A percentile compares a stretch with the other conserved stretches of the same genome.
phyloP scores from a whole-genome alignment of 305 asterid genomes.

The Fraxinus ornus region DNA sequence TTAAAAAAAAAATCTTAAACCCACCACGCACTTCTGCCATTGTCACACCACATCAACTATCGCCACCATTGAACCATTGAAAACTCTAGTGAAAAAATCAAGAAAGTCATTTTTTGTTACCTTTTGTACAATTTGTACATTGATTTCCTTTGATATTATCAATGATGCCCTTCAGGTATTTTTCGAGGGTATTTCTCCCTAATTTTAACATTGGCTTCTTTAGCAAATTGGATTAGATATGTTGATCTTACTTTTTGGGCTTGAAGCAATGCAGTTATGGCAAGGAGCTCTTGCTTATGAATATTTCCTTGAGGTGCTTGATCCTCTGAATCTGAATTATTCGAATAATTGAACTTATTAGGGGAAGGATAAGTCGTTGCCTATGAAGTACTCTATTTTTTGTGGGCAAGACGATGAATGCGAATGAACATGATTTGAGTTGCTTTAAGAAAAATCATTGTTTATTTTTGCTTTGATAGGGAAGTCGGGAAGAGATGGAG shows the following conservation, averaged over 20 bases:
- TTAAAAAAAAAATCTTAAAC: no score
- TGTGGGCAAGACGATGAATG: constrained; percentile 35
- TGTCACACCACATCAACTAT: no score
- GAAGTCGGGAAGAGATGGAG: not conserved
- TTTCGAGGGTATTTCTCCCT: constrained; percentile 84
- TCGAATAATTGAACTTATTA: constrained; percentile 50
- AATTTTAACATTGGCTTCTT: constrained; percentile 83
- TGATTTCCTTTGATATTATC: no score
- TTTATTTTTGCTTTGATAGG: not conserved
- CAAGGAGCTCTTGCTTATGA: constrained; percentile 74
- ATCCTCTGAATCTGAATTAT: constrained; percentile 44
- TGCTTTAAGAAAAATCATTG: constrained; percentile 63
- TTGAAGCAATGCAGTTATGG: constrained; percentile 75
- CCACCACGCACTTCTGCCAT: no score
- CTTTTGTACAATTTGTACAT: no score
- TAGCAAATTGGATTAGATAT: constrained; percentile 76
- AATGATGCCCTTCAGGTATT: constrained; percentile 7
- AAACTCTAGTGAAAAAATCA: no score
- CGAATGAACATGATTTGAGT: constrained; percentile 53
- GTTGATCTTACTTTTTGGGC: constrained; percentile 76
- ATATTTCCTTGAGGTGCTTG: constrained; percentile 58
- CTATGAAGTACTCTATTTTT: constrained; percentile 31
- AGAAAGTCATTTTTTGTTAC: no score
- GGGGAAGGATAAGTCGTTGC: constrained; percentile 31
- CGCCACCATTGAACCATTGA: no score